A percentile compares a stretch with the other conserved stretches of the same genome.
phyloP scores from a whole-genome alignment of 345 rosid genomes.

The Conringia planisiliqua region DNA sequence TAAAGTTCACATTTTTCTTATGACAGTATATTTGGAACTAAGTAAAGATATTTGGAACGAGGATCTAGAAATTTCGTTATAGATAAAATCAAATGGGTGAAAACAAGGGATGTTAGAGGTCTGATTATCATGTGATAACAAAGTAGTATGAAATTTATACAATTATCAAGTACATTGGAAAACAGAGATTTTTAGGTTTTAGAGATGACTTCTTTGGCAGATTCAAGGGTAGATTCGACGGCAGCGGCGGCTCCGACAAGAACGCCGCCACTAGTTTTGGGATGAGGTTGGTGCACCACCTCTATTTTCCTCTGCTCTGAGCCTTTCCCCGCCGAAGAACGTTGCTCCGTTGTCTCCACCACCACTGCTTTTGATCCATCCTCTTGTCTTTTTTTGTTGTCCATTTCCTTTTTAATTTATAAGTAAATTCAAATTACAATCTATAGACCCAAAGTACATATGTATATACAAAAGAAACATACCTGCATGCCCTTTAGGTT shows the following conservation, averaged over 20 bases:
- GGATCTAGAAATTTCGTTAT: too few relatives aligned
- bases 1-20: neutral
- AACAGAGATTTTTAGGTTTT: neutral
- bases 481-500: conserved; percentile 4
- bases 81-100: too few relatives aligned
- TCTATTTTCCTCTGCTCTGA: conserved; percentile 46
- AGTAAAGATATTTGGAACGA: neutral
- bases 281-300: conserved; percentile 44
- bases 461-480: neutral
- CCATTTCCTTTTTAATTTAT: conserved; percentile 24
- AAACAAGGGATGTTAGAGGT: neutral
- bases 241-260: conserved; percentile 62
- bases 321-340: conserved; percentile 51
- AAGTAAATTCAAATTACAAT: neutral
- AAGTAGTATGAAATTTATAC: neutral
- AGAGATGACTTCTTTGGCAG: conserved; percentile 54
- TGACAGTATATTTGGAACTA: neutral
- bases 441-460: neutral
- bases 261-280: conserved; percentile 56
- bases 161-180: neutral
- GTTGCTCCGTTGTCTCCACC: conserved; percentile 43
- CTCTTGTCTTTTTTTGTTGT: conserved; percentile 27
- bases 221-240: conserved; percentile 46
- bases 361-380: conserved; percentile 34
- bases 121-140: neutral